Conservation (phyloP, 768 basidiomycete species). For the Infundibulicybe gibba region DNA sequence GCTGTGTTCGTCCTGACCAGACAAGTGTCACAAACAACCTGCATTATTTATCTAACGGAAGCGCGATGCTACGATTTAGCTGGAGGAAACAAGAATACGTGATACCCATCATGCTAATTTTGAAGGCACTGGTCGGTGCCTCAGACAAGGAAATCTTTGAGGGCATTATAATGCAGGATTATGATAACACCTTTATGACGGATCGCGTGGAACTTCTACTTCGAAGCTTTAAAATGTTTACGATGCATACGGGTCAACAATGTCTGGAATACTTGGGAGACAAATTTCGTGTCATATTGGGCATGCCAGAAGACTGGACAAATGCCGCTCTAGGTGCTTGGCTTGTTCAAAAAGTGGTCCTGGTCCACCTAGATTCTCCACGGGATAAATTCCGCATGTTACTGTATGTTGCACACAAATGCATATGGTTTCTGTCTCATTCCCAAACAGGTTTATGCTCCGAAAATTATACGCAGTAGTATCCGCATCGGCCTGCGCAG, state of each 20-base stretch:
- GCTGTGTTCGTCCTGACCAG: conserved; percentile 92
- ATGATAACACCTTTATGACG: conserved; percentile 94
- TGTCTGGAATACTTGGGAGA: conserved; percentile 94
- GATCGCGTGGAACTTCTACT: conserved; percentile 94
- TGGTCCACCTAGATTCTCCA: conserved; percentile 85
- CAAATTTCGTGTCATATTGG: conserved; percentile 92
- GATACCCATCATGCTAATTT: conserved; percentile 93
- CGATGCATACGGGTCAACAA: conserved; percentile 81
- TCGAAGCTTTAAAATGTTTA: conserved; percentile 93
- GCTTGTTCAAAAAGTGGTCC: conserved; percentile 79
- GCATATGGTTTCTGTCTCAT: conserved; percentile 3
- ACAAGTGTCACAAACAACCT: conserved; percentile 91
- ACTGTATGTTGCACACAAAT: conserved; percentile 52
- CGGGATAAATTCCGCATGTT: conserved; percentile 95
- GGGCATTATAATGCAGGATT: conserved; percentile 94
- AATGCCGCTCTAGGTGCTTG: conserved; percentile 78
- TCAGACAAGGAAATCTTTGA: conserved; percentile 97
- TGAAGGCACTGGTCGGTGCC: conserved; percentile 89
- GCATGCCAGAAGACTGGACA: conserved; percentile 90
- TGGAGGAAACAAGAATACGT: conserved; percentile 99
- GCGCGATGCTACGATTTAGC: conserved; percentile 93
- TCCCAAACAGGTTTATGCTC: conserved; percentile 80
- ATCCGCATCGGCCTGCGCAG: conserved; percentile 83
- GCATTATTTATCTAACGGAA: conserved; percentile 97
- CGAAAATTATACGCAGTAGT: conserved; percentile 92